Conservation (phyloP, 805 yeast genomes). For the Hanseniaspora hatyaiensis region DNA sequence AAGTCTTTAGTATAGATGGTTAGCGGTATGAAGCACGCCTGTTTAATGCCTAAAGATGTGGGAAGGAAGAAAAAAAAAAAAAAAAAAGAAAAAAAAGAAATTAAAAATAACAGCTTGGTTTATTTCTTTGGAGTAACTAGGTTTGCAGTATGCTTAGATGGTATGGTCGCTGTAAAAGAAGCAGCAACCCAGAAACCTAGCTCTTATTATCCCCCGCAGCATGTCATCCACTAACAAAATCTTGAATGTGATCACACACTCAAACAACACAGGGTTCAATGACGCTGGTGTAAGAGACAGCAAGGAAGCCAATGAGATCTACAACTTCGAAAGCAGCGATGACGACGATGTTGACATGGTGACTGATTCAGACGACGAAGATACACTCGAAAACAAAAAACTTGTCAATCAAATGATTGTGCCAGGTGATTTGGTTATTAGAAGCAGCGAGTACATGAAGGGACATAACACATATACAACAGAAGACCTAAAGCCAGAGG, state of each 20-base stretch:
- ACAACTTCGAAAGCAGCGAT: constrained; percentile 19
- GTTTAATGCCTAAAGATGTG: no score
- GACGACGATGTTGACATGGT: constrained; percentile 36
- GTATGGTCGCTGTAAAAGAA: no score
- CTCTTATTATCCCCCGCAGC: no score
- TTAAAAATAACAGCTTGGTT: no score
- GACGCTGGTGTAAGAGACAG: neutral
- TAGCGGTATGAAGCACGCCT: no score
- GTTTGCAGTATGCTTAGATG: no score
- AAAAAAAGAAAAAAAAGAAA: no score
- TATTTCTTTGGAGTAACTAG: no score
- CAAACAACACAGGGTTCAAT: neutral
- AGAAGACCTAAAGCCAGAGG: constrained; percentile 25
- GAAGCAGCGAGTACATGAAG: constrained; percentile 94
- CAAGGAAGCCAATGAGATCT: constrained; percentile 15
- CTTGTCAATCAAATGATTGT: constrained; percentile 46
- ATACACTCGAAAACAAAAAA: constrained; percentile 22
- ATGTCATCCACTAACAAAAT: constrained; percentile 6
- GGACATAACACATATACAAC: constrained; percentile 92
- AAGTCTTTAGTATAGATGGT: no score
- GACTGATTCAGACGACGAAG: constrained; percentile 30
- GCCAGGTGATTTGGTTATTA: constrained; percentile 94
- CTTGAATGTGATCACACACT: constrained; percentile 5
- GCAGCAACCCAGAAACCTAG: neutral
- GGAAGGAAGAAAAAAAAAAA: no score